A percentile compares a stretch with the other conserved stretches of the same genome.
phyloP scores from a whole-genome alignment of 768 basidiomycete genomes.

The Naganishia randhawae region DNA sequence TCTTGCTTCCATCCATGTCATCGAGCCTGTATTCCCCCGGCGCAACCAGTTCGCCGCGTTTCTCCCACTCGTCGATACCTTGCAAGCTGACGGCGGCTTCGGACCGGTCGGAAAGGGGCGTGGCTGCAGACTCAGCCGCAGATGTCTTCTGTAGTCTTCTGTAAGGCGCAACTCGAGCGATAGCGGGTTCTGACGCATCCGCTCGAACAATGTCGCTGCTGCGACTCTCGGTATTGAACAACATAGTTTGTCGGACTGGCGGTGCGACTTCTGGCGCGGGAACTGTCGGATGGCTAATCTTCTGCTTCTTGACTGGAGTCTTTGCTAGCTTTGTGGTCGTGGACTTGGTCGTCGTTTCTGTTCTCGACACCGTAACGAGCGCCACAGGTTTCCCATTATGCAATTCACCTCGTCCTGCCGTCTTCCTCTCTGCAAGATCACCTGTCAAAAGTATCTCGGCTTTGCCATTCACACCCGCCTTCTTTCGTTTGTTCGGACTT shows the following conservation, averaged over 20 bases:
- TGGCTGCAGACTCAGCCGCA: not conserved
- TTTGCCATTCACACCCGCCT: not conserved
- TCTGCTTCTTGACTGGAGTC: conserved; percentile 11
- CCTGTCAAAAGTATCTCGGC: not conserved
- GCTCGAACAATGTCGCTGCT: not conserved
- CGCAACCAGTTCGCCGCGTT: not conserved
- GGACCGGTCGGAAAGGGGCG: not conserved
- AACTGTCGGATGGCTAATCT: not conserved
- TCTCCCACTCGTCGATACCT: conserved; percentile 7
- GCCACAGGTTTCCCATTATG: not conserved
- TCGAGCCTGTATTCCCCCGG: not conserved
- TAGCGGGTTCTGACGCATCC: not conserved
- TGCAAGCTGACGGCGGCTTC: not conserved
- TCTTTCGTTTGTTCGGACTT: not conserved
- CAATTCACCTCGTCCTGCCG: not conserved
- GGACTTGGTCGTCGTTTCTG: not conserved
- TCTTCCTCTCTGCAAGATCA: not conserved
- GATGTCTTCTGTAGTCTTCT: conserved; percentile 15
- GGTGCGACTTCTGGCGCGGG: not conserved
- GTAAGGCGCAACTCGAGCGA: not conserved
- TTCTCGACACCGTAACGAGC: not conserved
- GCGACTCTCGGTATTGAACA: not conserved
- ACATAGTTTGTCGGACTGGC: not conserved
- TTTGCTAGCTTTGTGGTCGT: not conserved
- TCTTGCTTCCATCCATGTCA: not conserved